Evolutionary conservation across 2,329 filamentous ascomycete species (phyloP), one percentile per base, ranked within the genome.

Genomic region (Rhynchosporium graminicola): DNA sequence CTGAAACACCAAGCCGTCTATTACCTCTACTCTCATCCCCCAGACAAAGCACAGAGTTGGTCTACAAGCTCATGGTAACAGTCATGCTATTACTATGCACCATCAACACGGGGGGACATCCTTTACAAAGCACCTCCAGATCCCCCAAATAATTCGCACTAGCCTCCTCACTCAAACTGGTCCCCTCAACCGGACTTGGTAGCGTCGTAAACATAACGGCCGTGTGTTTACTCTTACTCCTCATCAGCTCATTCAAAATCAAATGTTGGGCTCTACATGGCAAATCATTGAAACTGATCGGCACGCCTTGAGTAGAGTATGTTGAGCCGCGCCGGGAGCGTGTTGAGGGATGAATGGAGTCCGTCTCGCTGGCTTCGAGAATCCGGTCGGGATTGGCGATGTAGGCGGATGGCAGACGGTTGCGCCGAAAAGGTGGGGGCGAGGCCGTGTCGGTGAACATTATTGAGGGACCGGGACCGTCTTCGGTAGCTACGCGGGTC

Each of bases 21-120:
- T 56, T 29, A 10, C 6, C 7, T 33, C 36, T 7, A 13, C n/a
- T 4, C 43, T 13, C 43, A 13, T 26, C 15, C 45, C 55, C 3
- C 4, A 31, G 6, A 3, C 52, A 12, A 26, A 54, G 31, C 7
- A 15, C 33, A 33, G 26, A 4, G 20, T 8, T 13, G 8, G 5
- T 12, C 42, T 62, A 91, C 65, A 91, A 76, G 73, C 87, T 90
- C 71, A 90, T 89, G 6, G 89, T 96, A 52, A 96, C 91, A 15
- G 91, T 96, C 89, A 96, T 92, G 71, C 87, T 92, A 76, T 96
- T 96, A 75, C 89, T 92, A 76, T 96, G 83, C 45, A 96, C 89
- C 74, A 96, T 78, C 70, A 96, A 74, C 51, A 87, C 85, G 0
- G 92, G 91, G 33, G 91, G 91, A 65, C 94, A 77, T 10, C 85